Evolutionary conservation across 345 rosid species (phyloP).

Genomic region (Eutrema heterophyllum): DNA sequence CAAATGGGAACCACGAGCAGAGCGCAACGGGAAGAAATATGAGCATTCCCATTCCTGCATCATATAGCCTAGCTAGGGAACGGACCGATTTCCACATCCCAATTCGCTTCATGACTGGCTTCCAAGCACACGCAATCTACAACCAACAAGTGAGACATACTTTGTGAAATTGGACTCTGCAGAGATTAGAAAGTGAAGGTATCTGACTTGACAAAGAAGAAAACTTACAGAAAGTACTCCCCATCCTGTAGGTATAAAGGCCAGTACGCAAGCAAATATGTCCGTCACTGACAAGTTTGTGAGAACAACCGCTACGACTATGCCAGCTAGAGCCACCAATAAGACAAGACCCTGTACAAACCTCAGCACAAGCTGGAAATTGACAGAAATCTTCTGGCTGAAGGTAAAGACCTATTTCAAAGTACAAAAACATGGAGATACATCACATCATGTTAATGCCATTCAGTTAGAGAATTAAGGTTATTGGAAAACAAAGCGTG

Average conservation of each 20-base stretch:
- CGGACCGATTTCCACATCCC: constrained; percentile 89
- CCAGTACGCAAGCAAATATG: constrained; percentile 73
- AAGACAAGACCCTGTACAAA: constrained; percentile 83
- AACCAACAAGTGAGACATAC: not conserved
- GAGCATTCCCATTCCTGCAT: constrained; percentile 94
- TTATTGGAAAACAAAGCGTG: not conserved
- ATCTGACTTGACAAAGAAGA: not conserved
- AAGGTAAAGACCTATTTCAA: constrained; percentile 79
- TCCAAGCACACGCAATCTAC: constrained; percentile 96
- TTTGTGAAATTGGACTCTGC: no score
- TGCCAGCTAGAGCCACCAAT: constrained; percentile 70
- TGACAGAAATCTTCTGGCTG: constrained; percentile 94
- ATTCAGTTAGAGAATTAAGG: not conserved
- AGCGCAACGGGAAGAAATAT: constrained; percentile 82
- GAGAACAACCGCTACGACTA: constrained; percentile 53
- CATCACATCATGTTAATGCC: constrained; percentile 14
- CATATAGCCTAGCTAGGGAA: constrained; percentile 78
- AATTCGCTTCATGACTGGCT: constrained; percentile 64
- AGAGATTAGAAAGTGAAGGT: no score
- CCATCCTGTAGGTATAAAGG: constrained; percentile 96
- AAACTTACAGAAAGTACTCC: constrained; percentile 78
- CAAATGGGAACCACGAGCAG: constrained; percentile 92
- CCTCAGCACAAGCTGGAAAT: constrained; percentile 85
- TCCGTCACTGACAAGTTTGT: constrained; percentile 50
- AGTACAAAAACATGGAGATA: not conserved